Evolutionary conservation across 768 basidiomycete genomes (phyloP), one percentile per base, ranked within the genome.

Genomic region (Austroboletus eburneus): DNA sequence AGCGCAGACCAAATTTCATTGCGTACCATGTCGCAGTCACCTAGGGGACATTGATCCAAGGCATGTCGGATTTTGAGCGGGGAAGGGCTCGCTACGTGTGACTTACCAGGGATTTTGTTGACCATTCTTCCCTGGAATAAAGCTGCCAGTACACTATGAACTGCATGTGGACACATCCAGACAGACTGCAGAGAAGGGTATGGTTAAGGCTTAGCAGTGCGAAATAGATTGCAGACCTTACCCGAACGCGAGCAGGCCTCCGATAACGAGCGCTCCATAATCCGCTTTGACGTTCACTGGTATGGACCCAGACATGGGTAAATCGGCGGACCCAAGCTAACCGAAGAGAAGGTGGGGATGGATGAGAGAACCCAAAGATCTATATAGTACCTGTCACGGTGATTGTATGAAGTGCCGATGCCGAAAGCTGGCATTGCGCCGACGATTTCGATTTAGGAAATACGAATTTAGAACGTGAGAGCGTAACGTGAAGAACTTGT

Each of bases 161-260:
- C 49, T 62, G 60, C 52, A 63, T 51, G 22, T 42, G 55, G 30
- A 61, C 46, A 23, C 62, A 63, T 46, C 60, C 60, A 3, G 60
- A 62, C 29, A 62, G 51, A 32, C 62, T 61, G 41, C n/a, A n/a
- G 27, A 32, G 20, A 27, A 27, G 13, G 23, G 12, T 38, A 20
- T 14, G 36, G 48, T 47, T 13, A 32, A 34, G 17, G 14, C 25
- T 10, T 2, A 12, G 20, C 6, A 21, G 25, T 8, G 13, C 38
- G 10, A 1, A 17, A 8, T n/a, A 8, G 39, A 38, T 13, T 29
- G n/a, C 16, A 1, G 36, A 20, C 16, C 52, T 52, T 33, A 51
- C 60, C 44, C 38, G 16, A 62, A 62, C 25, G 58, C 55, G 16
- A 61, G 9, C 21, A 61, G 18, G 14, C 60, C 58, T 12, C 61